Evolutionary conservation across 148 eudicot genomes (phyloP), one percentile per base, ranked within the genome.

Genomic region (Chenopodium formosanum): DNA sequence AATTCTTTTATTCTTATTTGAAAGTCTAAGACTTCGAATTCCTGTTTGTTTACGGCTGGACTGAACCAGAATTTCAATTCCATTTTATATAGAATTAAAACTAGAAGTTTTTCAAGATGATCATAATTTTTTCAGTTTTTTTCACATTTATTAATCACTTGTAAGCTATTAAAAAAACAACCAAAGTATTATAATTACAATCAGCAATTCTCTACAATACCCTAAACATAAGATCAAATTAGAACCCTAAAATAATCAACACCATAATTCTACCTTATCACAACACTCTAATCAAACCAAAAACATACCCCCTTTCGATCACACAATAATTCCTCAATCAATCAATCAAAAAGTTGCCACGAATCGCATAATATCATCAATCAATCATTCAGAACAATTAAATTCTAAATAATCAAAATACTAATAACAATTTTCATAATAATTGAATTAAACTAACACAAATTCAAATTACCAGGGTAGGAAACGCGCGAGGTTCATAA

Each of bases 401-500:
- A 16, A 40, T 5, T 17, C n/a, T 11, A 4, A 72, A 7, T 25
- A n/a, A 47, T 9, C 19, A 71, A 80, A 40, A 40, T 40, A 40
- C 44, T 0, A 5, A 8, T 40, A 40, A 40, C 34, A 2, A 60
- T 72, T 56, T 73, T 0, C 0, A 19, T 25, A 23, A 74, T 12
- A 72, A 60, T 44, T 47, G 17, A 79, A 56, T 2, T 1, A 40
- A 56, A 25, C 2, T 9, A 14, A 79, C 9, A n/a, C 5, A 20
- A n/a, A 34, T 7, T 53, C 27, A 20, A 76, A 65, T 80, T 87
- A 89, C 89, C 90, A 63, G 65, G 9, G 63, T 82, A 82, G 86
- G 76, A 73, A 84, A 80, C 22, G 86, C 74, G 16, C 87, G 81
- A 69, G 86, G 90, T 44, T 86, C 84, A 78, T 84, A 89, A 80